These are phyloP conservation scores for Yamadazyma siamensis DNA, from an alignment of 1,139 yeast genomes.

Conservation along the genomic window DNA sequence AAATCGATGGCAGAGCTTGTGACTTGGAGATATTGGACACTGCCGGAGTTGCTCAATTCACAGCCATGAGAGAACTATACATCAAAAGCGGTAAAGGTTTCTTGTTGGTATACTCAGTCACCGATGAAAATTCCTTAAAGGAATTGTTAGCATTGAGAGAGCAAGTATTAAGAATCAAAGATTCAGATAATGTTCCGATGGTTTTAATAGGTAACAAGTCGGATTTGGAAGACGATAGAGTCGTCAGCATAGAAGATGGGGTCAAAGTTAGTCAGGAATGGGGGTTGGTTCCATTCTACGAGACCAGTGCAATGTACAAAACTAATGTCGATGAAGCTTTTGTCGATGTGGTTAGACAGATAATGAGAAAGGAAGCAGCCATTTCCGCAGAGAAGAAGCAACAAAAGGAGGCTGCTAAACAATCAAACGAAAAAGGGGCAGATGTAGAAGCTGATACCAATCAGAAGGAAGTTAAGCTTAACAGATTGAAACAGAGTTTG, in stretches of 20 bases:
- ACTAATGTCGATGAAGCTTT: constrained; percentile 91
- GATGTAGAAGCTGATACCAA: constrained; percentile 6
- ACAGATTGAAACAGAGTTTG: constrained; percentile 13
- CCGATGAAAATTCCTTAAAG: constrained; percentile 80
- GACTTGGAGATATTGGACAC: constrained; percentile 65
- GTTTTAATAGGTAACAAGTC: constrained; percentile 87
- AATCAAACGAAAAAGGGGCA: constrained; percentile 9
- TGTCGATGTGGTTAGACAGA: constrained; percentile 83
- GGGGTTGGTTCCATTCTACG: constrained; percentile 90
- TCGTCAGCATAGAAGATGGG: constrained; percentile 76
- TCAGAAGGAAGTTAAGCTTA: constrained; percentile 12
- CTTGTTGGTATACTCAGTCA: constrained; percentile 82
- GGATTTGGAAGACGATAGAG: constrained; percentile 74
- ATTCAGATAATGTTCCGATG: constrained; percentile 73
- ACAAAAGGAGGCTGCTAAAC: constrained; percentile 40
- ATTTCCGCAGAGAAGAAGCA: constrained; percentile 46
- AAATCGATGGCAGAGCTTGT: constrained; percentile 88
- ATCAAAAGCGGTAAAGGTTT: constrained; percentile 87
- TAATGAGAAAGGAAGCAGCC: constrained; percentile 70
- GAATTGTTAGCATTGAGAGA: constrained; percentile 80
- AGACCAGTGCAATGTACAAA: constrained; percentile 89
- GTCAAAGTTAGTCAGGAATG: constrained; percentile 77
- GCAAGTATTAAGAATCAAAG: constrained; percentile 88
- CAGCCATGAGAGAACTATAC: constrained; percentile 65
- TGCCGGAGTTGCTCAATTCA: constrained; percentile 52